phyloP scores from a whole-genome alignment of 208 protist species.

The Entamoeba nuttalli region DNA sequence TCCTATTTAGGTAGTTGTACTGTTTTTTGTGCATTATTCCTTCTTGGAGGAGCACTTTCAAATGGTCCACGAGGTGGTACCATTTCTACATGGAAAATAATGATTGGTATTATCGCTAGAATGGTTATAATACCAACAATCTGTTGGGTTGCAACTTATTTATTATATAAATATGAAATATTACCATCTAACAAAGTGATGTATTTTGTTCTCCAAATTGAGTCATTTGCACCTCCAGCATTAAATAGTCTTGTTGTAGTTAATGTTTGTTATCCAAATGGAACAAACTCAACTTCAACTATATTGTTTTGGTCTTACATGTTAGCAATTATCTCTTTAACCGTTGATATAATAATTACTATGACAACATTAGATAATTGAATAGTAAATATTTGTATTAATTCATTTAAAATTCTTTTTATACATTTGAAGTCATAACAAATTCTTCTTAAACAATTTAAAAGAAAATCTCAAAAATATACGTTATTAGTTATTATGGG shows the following conservation, averaged over 20 bases:
- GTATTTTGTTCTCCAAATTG: background rate
- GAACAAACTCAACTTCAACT: background rate
- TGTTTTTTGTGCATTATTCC: background rate
- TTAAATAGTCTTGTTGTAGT: background rate
- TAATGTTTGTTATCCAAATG: background rate
- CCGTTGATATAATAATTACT: background rate
- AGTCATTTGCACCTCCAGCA: background rate
- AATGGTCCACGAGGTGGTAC: background rate
- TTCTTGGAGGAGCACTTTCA: background rate
- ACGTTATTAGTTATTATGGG: too few species aligned
- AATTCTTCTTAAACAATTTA: too few species aligned
- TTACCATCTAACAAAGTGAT: background rate
- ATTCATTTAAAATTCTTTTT: too few species aligned
- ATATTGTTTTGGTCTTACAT: background rate
- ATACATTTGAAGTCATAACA: too few species aligned
- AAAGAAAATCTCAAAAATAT: too few species aligned
- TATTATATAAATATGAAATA: background rate
- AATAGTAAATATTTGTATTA: too few species aligned
- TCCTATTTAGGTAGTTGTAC: background rate
- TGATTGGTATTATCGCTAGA: background rate
- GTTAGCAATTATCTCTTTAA: background rate
- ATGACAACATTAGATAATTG: background rate
- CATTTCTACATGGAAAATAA: background rate
- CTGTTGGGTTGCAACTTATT: background rate
- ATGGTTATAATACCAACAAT: background rate